A percentile compares a stretch with the other conserved stretches of the same genome.
These are phyloP conservation scores for Cubamyces sp. DNA, from an alignment of 768 basidiomycete genomes.

Conservation along the genomic window DNA sequence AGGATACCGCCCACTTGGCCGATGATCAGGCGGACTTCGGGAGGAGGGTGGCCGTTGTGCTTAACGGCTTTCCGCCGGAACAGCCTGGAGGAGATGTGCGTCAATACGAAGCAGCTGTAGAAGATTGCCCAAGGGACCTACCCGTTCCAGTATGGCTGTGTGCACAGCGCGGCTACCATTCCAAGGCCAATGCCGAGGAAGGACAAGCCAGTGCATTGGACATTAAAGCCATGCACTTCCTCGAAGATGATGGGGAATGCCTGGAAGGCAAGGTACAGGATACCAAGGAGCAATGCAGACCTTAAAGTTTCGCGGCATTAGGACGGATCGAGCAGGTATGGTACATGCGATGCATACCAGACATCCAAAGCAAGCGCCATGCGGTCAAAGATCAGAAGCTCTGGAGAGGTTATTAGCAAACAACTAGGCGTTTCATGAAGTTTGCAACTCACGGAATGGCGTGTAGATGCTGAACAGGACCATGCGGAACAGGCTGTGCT, in stretches of 20 bases:
- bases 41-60: constrained; percentile 55
- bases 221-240: constrained; percentile 53
- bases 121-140: constrained; percentile 6
- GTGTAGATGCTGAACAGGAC: constrained; percentile 64
- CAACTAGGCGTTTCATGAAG: neutral
- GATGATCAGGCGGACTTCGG: constrained; percentile 67
- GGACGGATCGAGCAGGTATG: neutral
- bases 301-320: constrained; percentile 27
- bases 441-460: constrained; percentile 65
- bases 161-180: constrained; percentile 42
- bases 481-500: constrained; percentile 48
- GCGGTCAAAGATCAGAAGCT: constrained; percentile 64
- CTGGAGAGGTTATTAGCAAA: constrained; percentile 37
- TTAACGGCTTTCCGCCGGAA: constrained; percentile 43
- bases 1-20: constrained; percentile 71
- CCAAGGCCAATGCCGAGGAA: constrained; percentile 57
- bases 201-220: constrained; percentile 51
- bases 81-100: neutral
- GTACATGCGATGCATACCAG: constrained; percentile 50
- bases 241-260: constrained; percentile 59
- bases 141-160: constrained; percentile 53
- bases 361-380: constrained; percentile 76
- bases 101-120: neutral
- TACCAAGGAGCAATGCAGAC: constrained; percentile 46
- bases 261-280: constrained; percentile 57